phyloP scores from a whole-genome alignment of 1,284 basidiomycete species.

The Blastosporella zonata region DNA sequence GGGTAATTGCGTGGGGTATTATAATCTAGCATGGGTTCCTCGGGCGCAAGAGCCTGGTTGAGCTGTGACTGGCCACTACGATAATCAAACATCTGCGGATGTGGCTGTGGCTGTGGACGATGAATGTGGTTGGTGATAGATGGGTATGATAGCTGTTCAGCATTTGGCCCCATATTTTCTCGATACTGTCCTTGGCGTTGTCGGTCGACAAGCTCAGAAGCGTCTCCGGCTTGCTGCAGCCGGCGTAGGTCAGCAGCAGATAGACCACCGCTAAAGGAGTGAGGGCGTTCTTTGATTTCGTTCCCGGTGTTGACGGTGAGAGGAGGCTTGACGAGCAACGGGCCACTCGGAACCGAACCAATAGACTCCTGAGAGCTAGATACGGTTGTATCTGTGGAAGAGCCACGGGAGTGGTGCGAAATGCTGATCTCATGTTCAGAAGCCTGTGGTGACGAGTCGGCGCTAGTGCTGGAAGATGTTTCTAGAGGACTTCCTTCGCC shows the following conservation, averaged over 20 bases:
- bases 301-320: slow-evolving; percentile 48
- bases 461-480: slow-evolving; percentile 64
- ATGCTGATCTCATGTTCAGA: slow-evolving; percentile 59
- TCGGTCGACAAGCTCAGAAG: slow-evolving; percentile 32
- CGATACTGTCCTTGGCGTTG: slow-evolving; percentile 45
- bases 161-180: slow-evolving; percentile 35
- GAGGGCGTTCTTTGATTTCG: slow-evolving; percentile 71
- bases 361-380: slow-evolving; percentile 58
- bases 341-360: slow-evolving; percentile 48
- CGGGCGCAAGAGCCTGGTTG: slow-evolving; percentile 29
- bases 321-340: slow-evolving; percentile 49
- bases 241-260: slow-evolving; percentile 70
- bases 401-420: slow-evolving; percentile 75
- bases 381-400: slow-evolving; percentile 67
- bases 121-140: slow-evolving; percentile 53
- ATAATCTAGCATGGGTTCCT: slow-evolving; percentile 60
- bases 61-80: slow-evolving; percentile 33
- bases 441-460: slow-evolving; percentile 67
- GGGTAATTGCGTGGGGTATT: slow-evolving; percentile 49
- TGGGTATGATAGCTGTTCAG: slow-evolving; percentile 68
- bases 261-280: slow-evolving; percentile 74
- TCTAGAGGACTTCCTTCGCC: slow-evolving; percentile 69
- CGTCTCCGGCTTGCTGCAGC: slow-evolving; percentile 63
- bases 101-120: slow-evolving; percentile 46
- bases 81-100: slow-evolving; percentile 40